Evolutionary conservation across 257 asterid species (phyloP), one percentile per base, ranked within the genome.

Genomic region (Ballota nigra): DNA sequence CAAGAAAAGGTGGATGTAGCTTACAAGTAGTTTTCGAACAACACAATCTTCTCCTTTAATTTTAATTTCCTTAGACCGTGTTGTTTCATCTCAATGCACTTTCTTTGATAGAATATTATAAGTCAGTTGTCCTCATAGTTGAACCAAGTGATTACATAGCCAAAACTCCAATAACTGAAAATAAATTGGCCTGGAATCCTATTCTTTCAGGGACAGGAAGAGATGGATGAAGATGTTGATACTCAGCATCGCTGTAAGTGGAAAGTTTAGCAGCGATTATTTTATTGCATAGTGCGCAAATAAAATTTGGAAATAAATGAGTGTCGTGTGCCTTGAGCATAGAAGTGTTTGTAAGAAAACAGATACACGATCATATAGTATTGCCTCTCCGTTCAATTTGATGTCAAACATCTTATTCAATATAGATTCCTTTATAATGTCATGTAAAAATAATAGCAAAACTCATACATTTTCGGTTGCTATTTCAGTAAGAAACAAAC

Each of bases 161-260:
- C n/a, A n/a, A n/a, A n/a, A n/a, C n/a, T n/a, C n/a, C n/a, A n/a
- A n/a, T 6, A 47, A 47, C 22, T 47, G 23, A 16, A 53, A 53
- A 12, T n/a, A 8, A 53, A 57, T 4, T 57, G 33, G 19, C 23
- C 55, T 59, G 34, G 40, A 12, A 67, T 74, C 36, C 40, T 33
- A 28, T 3, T 56, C 24, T 66, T 74, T 64, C 97, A 95, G 99
- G 97, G 98, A 92, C 84, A 86, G 91, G 76, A 87, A 88, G 86
- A 86, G 82, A 80, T 95, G 99, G 99, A 87, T 69, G 68, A 92
- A 87, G 81, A 95, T 88, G 96, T 95, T 98, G 8, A 95, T 95
- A 64, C 91, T 89, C 53, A 95, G 99, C 85, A 92, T 97, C 20
- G 93, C 97, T 19, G 98, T 98, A 47, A 85, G 96, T 74, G 97